Base-by-base conservation (phyloP, 805 yeast genomes). In the Kazachstania psychrophila region DNA sequence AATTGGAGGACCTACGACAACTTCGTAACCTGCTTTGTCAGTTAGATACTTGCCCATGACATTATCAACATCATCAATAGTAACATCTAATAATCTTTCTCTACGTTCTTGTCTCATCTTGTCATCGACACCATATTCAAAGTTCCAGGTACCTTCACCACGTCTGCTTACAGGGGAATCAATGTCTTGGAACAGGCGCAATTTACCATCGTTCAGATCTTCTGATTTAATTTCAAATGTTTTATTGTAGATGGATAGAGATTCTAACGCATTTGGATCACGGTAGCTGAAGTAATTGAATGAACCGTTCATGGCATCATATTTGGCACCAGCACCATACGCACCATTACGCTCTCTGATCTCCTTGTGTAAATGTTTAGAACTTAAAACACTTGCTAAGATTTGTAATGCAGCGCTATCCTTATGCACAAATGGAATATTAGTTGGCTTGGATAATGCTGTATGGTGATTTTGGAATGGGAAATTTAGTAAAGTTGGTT, bases 311-410 rank as follows among this genome's bases (percentile, higher is more conserved):
- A 84, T 55, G 0, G 89, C 86, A 54, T 79, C 83, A 56, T 79
- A 92, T 6, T 73, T 63, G 4, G 94, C 82, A 4, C 98, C 98
- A 5, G 95, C 97, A 6, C 98, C 98, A 54, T 92, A 92, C 0
- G 98, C 98, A 41, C 98, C 98, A 39, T 95, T 95, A 51, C 89
- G 77, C 54, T 92, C 98, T 46, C 98, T 73, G 26, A 92, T 77
- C 45, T 87, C 95, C 10, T 85, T 73, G 58, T 92, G 98, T 33
- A 92, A 64, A 47, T 83, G 75, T 52, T 82, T 84, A 61, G 80
- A 88, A 0, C 95, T 79, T 47, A 87, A 58, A 40, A 92, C 57
- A 47, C 81, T 88, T 1, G 96, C 71, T 32, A 92, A 66, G 0
- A 92, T 75, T 58, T 85, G 95, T 30, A 92, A 68, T 1, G 86